A percentile compares a stretch with the other conserved stretches of the same genome.
Evolutionary conservation across 2,329 filamentous ascomycete species (phyloP).

Genomic region (Pseudocercospora fuligena): DNA sequence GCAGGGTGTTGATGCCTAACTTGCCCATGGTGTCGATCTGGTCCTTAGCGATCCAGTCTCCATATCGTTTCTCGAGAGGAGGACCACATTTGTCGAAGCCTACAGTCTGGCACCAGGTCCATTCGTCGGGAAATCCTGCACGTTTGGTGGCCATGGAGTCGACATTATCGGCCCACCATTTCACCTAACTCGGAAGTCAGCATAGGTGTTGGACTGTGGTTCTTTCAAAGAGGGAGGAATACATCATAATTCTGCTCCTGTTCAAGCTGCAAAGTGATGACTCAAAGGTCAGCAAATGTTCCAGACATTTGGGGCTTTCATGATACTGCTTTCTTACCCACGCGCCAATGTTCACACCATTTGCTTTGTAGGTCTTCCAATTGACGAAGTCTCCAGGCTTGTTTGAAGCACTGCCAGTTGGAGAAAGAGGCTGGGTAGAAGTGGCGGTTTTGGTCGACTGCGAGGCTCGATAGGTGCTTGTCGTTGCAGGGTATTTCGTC

Average conservation of each 20-base stretch:
- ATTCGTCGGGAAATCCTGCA: slow-evolving; percentile 39
- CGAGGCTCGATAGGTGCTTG: too few species aligned
- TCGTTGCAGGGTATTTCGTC: too few species aligned
- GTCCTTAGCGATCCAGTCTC: slow-evolving; percentile 25
- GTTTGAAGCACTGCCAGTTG: slow-evolving; percentile 2
- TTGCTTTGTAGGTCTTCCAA: slow-evolving; percentile 17
- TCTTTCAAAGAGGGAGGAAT: too few species aligned
- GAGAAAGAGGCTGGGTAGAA: slow-evolving; percentile 2
- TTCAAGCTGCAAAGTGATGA: slow-evolving; percentile 8
- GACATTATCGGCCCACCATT: slow-evolving; percentile 20
- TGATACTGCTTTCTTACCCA: slow-evolving; percentile 1
- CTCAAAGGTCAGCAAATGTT: too few species aligned
- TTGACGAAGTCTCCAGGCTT: slow-evolving; percentile 10
- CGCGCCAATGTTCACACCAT: slow-evolving; percentile 17
- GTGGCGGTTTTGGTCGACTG: too few species aligned
- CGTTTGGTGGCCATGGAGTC: not conserved
- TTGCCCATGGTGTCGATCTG: slow-evolving; percentile 43
- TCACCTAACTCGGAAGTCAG: not conserved
- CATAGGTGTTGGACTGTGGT: too few species aligned
- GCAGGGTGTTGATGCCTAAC: slow-evolving; percentile 40
- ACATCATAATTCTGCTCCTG: slow-evolving; percentile 10
- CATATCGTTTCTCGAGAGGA: slow-evolving; percentile 23
- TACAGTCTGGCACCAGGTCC: slow-evolving; percentile 41
- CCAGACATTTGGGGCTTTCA: too few species aligned
- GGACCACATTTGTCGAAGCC: slow-evolving; percentile 29